These are phyloP conservation scores for Boletellus ananas DNA, from an alignment of 768 basidiomycete species.

Conservation along the genomic window DNA sequence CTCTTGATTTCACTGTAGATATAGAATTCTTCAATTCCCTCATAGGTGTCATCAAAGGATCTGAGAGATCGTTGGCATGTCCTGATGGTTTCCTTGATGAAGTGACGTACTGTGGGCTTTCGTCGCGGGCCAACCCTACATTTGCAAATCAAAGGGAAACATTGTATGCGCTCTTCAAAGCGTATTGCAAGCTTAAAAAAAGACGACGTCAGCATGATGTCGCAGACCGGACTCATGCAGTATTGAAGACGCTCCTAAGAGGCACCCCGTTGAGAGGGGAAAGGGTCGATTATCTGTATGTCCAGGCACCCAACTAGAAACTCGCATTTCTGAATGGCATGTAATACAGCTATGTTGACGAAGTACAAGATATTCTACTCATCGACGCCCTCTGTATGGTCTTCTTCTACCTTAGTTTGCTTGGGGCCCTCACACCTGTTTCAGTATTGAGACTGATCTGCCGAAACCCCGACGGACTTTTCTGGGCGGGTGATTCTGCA, in stretches of 20 bases:
- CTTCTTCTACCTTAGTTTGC: background rate
- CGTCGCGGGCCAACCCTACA: constrained; percentile 48
- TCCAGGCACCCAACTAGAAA: background rate
- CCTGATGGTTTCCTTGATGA: constrained; percentile 40
- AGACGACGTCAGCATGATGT: constrained; percentile 45
- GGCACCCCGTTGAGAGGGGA: constrained; percentile 33
- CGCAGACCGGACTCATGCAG: constrained; percentile 59
- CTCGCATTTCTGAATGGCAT: background rate
- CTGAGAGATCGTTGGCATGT: constrained; percentile 44
- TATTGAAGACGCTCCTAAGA: constrained; percentile 37
- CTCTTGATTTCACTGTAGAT: background rate
- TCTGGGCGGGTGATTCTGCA: constrained; percentile 80
- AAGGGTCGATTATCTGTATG: constrained; percentile 56
- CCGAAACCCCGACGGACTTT: constrained; percentile 59
- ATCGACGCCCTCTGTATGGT: constrained; percentile 56
- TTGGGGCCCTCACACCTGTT: constrained; percentile 3
- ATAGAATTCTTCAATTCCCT: background rate
- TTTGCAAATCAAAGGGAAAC: constrained; percentile 48
- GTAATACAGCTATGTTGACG: constrained; percentile 56
- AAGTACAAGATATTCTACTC: constrained; percentile 68
- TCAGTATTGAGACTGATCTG: constrained; percentile 63
- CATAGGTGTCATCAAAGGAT: constrained; percentile 63
- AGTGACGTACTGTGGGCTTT: constrained; percentile 43
- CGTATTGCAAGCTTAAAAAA: constrained; percentile 47
- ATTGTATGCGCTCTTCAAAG: constrained; percentile 52